Evolutionary conservation across 2,329 filamentous ascomycete genomes (phyloP).

Genomic region (Magnaporthiopsis poae): DNA sequence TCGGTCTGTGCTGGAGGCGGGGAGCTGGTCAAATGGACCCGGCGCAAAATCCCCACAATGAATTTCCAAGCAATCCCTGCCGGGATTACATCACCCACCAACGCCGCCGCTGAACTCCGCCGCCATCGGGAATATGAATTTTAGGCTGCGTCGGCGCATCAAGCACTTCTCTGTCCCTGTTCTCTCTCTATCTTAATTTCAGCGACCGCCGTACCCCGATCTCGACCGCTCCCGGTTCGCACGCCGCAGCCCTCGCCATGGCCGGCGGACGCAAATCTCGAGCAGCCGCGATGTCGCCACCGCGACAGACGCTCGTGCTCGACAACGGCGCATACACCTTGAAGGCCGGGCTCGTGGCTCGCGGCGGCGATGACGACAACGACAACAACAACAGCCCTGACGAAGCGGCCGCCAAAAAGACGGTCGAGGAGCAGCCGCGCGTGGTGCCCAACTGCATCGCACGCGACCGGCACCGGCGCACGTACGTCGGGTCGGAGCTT

Average conservation of each 20-base stretch:
- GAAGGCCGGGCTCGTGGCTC: slow-evolving; percentile 69
- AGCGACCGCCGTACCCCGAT: too few species aligned
- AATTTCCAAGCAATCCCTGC: not conserved
- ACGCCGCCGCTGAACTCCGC: too few species aligned
- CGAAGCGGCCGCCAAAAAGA: slow-evolving; percentile 9
- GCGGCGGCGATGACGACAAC: slow-evolving; percentile 20
- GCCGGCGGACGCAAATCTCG: slow-evolving; percentile 44
- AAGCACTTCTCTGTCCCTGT: too few species aligned
- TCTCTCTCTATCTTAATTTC: too few species aligned
- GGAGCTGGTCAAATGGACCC: too few species aligned
- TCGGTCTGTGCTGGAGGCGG: too few species aligned
- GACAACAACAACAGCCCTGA: slow-evolving; percentile 12
- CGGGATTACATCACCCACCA: too few species aligned
- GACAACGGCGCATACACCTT: slow-evolving; percentile 89
- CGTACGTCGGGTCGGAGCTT: slow-evolving; percentile 72
- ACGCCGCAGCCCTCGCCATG: slow-evolving; percentile 21
- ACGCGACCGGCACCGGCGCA: slow-evolving; percentile 66
- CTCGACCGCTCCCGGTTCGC: too few species aligned
- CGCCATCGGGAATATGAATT: too few species aligned
- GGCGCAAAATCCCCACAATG: not conserved
- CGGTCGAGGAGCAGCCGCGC: slow-evolving; percentile 48
- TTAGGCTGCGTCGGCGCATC: too few species aligned
- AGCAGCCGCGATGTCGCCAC: slow-evolving; percentile 39
- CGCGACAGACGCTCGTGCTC: slow-evolving; percentile 66
- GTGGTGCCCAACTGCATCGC: slow-evolving; percentile 83